phyloP scores from a whole-genome alignment of 1,139 yeast species.

The Geotrichum carabidarum region DNA sequence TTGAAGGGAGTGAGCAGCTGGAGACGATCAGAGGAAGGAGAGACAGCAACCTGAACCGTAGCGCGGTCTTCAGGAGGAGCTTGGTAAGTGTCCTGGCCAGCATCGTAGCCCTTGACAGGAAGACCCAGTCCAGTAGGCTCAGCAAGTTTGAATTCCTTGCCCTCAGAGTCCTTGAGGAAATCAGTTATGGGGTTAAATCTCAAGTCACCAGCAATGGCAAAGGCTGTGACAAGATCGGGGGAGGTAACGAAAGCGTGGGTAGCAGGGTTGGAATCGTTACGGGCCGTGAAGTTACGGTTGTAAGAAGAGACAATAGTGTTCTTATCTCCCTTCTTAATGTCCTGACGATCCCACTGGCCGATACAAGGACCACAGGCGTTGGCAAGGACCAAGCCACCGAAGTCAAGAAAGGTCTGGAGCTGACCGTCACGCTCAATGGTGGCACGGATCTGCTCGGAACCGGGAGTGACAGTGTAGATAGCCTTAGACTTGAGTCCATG shows the following conservation, averaged over 20 bases:
- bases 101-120: constrained; percentile 87
- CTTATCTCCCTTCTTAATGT: constrained; percentile 94
- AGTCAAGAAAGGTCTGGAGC: constrained; percentile 80
- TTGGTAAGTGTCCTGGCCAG: constrained; percentile 94
- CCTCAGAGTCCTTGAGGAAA: constrained; percentile 85
- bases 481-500: constrained; percentile 91
- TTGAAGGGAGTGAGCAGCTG: constrained; percentile 88
- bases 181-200: constrained; percentile 98
- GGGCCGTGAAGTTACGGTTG: constrained; percentile 98
- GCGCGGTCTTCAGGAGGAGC: constrained; percentile 93
- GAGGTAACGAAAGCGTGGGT: constrained; percentile 98
- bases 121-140: constrained; percentile 91
- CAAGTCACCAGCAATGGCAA: constrained; percentile 94
- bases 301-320: constrained; percentile 97
- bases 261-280: constrained; percentile 98
- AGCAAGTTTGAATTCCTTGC: constrained; percentile 89
- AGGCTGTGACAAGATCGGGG: constrained; percentile 95
- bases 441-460: constrained; percentile 98
- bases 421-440: constrained; percentile 97
- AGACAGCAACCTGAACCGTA: constrained; percentile 63
- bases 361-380: constrained; percentile 99
- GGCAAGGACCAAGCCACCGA: constrained; percentile 93
- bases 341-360: constrained; percentile 99
- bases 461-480: constrained; percentile 93
- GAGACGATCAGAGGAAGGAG: constrained; percentile 84